Conservation (phyloP, 2,329 filamentous ascomycete genomes). For the Aspergillus sp. region DNA sequence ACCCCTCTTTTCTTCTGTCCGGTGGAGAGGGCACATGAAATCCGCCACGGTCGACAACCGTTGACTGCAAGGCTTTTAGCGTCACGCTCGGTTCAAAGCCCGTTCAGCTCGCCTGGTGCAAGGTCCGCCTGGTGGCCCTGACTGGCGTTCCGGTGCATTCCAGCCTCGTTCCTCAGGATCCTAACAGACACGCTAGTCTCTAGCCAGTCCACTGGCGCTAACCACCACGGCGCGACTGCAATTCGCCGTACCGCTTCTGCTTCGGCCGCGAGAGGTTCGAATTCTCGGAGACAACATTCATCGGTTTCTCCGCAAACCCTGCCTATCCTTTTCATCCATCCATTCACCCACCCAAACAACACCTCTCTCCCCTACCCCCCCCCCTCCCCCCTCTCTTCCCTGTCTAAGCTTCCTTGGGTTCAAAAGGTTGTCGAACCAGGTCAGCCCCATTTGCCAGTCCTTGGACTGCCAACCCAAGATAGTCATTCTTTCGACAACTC, state of each 20-base stretch:
- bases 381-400: neutral
- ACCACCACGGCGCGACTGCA: neutral
- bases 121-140: slow-evolving; percentile 25
- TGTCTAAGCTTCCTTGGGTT: slow-evolving; percentile 3
- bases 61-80: slow-evolving; percentile 22
- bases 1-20: slow-evolving; percentile 3
- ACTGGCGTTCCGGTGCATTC: slow-evolving; percentile 15
- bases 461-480: neutral
- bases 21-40: slow-evolving; percentile 13
- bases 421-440: neutral
- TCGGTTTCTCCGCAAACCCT: slow-evolving; percentile 23
- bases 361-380: neutral
- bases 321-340: slow-evolving; percentile 12
- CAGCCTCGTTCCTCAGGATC: slow-evolving; percentile 11
- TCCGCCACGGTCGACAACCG: slow-evolving; percentile 15
- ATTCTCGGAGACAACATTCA: slow-evolving; percentile 13
- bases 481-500: slow-evolving; percentile 1
- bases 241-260: slow-evolving; percentile 6
- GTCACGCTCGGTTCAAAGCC: slow-evolving; percentile 21
- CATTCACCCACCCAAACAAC: neutral
- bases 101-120: slow-evolving; percentile 20
- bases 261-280: slow-evolving; percentile 21
- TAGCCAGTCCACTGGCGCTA: slow-evolving; percentile 1
- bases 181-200: slow-evolving; percentile 6
- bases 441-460: neutral